Evolutionary conservation across 2,329 filamentous ascomycete genomes (phyloP), one percentile per base, ranked within the genome.

Genomic region (Aureobasidium lini): DNA sequence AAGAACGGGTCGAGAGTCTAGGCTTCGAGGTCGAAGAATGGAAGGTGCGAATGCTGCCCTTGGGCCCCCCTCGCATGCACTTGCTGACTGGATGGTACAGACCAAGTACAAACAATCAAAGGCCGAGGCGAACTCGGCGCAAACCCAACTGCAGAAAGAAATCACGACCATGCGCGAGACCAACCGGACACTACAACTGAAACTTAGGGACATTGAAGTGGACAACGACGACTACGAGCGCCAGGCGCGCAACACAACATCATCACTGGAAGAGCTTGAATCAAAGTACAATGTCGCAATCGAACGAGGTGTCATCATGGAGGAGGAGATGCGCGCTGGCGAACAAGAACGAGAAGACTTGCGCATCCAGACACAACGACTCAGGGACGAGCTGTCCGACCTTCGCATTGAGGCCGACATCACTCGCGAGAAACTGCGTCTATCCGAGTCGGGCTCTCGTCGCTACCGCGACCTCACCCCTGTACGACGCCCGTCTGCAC

Each of bases 171-270:
- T 99, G 67, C 88, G 94, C 69, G 92, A 99, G 65, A 74, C 85
- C 50, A 95, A 91, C 73, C 82, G 94, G 64, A 86, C 87, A 3
- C 76, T 96, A 62, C 88, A 94, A 68, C 79, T 96, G 63, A 89
- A 83, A 73, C 78, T 99, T 60, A 87, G 94, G 66, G 94, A 99
- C 72, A 96, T 93, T 67, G 94, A 99, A 75, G 94, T 99, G 59
- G 90, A 89, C 71, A 99, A 97, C 76, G 94, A 99, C 79, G 94
- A 99, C 74, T 96, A 93, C 71, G 94, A 99, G 78, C 86, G 91
- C 65, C 93, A 97, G 76, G 93, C 94, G 66, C 86, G 94, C 67
- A 94, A 96, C 74, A 96, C 93, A 31, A 92, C 90, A 37, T 96
- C 92, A 46, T 96, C 93, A 53, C 83, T 97, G 63, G 94, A 99